phyloP scores from a whole-genome alignment of 371 early-diverging fungal genomes.

The Smittium mucronatum region DNA sequence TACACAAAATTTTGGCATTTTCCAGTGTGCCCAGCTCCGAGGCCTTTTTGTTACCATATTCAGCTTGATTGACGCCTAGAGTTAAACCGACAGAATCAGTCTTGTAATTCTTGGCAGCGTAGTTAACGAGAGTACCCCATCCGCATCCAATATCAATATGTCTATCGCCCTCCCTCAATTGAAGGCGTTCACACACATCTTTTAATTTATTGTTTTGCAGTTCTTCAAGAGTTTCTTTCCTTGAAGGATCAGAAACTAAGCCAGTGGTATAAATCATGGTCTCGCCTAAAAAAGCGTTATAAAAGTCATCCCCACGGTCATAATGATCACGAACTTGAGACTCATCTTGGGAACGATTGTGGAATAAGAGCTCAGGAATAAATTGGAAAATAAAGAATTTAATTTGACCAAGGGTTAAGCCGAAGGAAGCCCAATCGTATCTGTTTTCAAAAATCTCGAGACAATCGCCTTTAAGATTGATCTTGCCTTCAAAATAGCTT shows the following conservation, averaged over 20 bases:
- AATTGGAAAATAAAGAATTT: constrained; percentile 87
- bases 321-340: constrained; percentile 94
- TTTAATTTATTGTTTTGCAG: constrained; percentile 90
- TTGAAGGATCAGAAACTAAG: constrained; percentile 58
- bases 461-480: constrained; percentile 79
- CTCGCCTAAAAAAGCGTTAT: constrained; percentile 84
- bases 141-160: constrained; percentile 96
- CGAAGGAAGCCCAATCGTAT: constrained; percentile 88
- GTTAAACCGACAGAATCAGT: constrained; percentile 87
- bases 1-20: constrained; percentile 65
- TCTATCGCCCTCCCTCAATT: constrained; percentile 75
- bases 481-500: constrained; percentile 86
- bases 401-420: constrained; percentile 65
- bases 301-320: constrained; percentile 95
- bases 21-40: constrained; percentile 63
- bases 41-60: constrained; percentile 73
- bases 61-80: constrained; percentile 79
- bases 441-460: constrained; percentile 79
- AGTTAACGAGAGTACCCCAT: constrained; percentile 89
- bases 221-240: constrained; percentile 78
- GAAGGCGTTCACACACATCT: constrained; percentile 72
- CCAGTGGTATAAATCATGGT: constrained; percentile 94
- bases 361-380: constrained; percentile 90
- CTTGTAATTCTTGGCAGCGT: constrained; percentile 78
- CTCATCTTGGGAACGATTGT: constrained; percentile 89